phyloP scores from a whole-genome alignment of 2,329 filamentous ascomycete species.

The Neophaeococcomyces mojaviensis region DNA sequence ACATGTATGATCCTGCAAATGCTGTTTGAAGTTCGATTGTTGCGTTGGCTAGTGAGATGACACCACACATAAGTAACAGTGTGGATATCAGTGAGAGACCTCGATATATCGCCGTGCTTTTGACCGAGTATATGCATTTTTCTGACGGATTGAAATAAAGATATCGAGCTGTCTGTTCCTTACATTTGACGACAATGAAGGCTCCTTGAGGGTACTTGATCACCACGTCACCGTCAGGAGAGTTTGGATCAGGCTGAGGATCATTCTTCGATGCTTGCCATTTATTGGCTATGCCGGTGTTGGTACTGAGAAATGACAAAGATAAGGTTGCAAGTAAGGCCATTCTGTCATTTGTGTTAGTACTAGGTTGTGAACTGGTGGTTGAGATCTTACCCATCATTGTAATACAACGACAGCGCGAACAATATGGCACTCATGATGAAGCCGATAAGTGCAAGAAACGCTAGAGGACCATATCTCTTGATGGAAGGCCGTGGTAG shows the following conservation, averaged over 20 bases:
- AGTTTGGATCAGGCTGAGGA: constrained; percentile 27
- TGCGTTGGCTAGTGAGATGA: constrained; percentile 45
- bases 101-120: constrained; percentile 34
- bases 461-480: constrained; percentile 38
- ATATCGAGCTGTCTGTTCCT: constrained; percentile 44
- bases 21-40: constrained; percentile 41
- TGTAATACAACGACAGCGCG: constrained; percentile 35
- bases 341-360: constrained; percentile 29
- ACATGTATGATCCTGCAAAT: constrained; percentile 44
- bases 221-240: constrained; percentile 39
- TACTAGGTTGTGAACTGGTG: background rate
- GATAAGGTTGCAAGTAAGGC: constrained; percentile 42
- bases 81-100: constrained; percentile 44
- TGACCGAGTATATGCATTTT: constrained; percentile 40
- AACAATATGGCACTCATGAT: constrained; percentile 37
- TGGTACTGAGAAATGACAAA: constrained; percentile 42
- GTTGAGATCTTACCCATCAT: constrained; percentile 30
- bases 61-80: constrained; percentile 46
- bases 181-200: constrained; percentile 43
- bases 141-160: constrained; percentile 45
- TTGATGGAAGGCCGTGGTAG: constrained; percentile 35
- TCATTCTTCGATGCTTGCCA: constrained; percentile 40
- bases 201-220: constrained; percentile 46
- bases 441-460: constrained; percentile 40
- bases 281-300: constrained; percentile 44